Base-by-base conservation (phyloP, 306 rosid genomes). In the Castanea sativa region DNA sequence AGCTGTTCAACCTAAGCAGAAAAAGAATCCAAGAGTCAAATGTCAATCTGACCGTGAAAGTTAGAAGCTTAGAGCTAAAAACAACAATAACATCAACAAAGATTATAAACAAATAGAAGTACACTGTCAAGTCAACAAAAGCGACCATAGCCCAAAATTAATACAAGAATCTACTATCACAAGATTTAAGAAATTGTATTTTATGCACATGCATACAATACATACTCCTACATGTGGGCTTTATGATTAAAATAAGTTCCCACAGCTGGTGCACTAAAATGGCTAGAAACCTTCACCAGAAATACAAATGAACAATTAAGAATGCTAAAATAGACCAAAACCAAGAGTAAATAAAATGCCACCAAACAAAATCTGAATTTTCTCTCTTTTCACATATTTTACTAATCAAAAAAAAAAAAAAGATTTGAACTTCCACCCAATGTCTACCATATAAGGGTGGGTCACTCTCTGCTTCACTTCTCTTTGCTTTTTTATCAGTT, bases 1-100 rank as follows among this genome's bases (percentile, higher is more conserved):
- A 95, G 91, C 79, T 95, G 99, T 76, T 95, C 99, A 83, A 93
- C 99, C 99, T 95, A 78, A 20, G 57, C 73, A 84, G 58, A 71
- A 80, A 86, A 68, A 53, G 33, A 84, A 79, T 83, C 27, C 69
- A 60, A 78, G 63, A 74, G 78, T 76, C 78, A 81, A 25, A 84
- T 49, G 79, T 56, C 85, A 89, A 75, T 76, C 78, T 73, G 78
- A 81, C 57, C 78, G 67, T 53, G 29, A 55, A 80, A 72, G 61
- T 74, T 69, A 70, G 29, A 59, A 80, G 72, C 61, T 74, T 69
- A 65, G 49, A 73, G 58, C 45, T 18, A 69, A 21, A 55, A 55
- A 52, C 60, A 71, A 51, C 20, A 3, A 14, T 21, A 71, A 43
- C 52, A 68, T 27, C 55, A 84, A 65, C 21, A 2, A 73, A 32